Base-by-base conservation (phyloP, 352 stramenopile genomes). In the Globisporangium camurandrum region DNA sequence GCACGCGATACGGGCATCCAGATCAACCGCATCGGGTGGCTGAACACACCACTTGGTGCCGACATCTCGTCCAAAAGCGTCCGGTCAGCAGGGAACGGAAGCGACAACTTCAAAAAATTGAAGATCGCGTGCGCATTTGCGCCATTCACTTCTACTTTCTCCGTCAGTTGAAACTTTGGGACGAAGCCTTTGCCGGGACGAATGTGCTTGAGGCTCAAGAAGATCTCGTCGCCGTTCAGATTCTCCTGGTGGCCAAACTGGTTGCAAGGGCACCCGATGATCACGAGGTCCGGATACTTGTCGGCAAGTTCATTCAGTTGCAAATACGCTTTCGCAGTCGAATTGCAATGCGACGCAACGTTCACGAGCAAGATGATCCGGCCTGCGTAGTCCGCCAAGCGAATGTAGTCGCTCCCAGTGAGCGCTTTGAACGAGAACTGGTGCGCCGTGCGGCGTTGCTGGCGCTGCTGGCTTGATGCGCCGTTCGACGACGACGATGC, bases 161-260 rank as follows among this genome's bases (percentile, higher is more conserved):
- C 79, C 7, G 79, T 88, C 31, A 90, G 69, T 36, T 62, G 50
- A 60, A 90, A 90, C n/a, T 60, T 66, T 5, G 76, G 75, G 56
- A 71, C 68, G 45, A 86, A 88, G 47, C 76, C 76, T 54, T 75
- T 81, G 14, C 79, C 79, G 6, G 79, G 79, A 17, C 79, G 79
- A 37, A 90, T 83, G 70, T 90, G 63, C 57, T 70, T 61, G 26
- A 90, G 56, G 46, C 75, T 88, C 49, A 81, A 60, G 53, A 84
- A 76, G 54, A 90, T 90, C 54, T 90, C 78, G 9, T 87, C 75
- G 36, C 75, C 69, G 49, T 85, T 80, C 41, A 90, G 66, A 48
- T 90, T 90, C 62, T 90, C 78, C 59, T 90, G 78, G 56, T 90
- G 78, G 11, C 78, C 75, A 46, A 90, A 90, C 61, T 87, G 78